Percentiles rank a stretch among this genome's conserved stretches.
Conservation (phyloP, 192 early-diverging fungal genomes). For the Globomyces pollinis-pini region DNA sequence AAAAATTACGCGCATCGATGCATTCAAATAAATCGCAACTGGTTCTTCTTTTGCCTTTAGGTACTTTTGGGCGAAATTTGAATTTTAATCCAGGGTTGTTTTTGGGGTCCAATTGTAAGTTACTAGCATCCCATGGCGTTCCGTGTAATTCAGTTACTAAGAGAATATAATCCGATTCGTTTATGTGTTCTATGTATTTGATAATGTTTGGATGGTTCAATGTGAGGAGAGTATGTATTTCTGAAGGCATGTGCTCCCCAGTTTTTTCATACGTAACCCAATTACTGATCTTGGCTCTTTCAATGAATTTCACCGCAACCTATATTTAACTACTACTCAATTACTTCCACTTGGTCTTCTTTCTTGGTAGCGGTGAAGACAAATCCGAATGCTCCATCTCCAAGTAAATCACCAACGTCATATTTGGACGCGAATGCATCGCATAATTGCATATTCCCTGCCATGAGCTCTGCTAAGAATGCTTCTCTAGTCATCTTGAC, state of each 20-base stretch:
- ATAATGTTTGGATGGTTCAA: constrained; percentile 41
- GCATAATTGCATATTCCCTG: constrained; percentile 15
- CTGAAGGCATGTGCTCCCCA: constrained; percentile 18
- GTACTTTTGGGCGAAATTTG: neutral
- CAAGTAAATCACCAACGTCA: constrained; percentile 29
- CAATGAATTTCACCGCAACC: constrained; percentile 45
- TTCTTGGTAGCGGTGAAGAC: constrained; percentile 34
- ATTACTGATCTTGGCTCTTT: constrained; percentile 29
- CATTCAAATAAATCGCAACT: constrained; percentile 48
- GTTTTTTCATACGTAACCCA: constrained; percentile 17
- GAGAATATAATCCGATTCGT: constrained; percentile 32
- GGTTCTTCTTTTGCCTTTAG: constrained; percentile 27
- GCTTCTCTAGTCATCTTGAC: neutral
- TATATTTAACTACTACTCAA: neutral
- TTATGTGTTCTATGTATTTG: constrained; percentile 34
- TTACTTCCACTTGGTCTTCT: constrained; percentile 16
- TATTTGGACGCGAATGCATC: constrained; percentile 19
- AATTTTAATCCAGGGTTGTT: constrained; percentile 28
- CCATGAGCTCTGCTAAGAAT: constrained; percentile 16
- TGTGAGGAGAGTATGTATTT: constrained; percentile 26
- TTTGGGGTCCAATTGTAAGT: constrained; percentile 24
- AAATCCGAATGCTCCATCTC: constrained; percentile 47
- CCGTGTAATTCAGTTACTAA: constrained; percentile 45
- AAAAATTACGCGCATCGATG: constrained; percentile 25
- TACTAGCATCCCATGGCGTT: constrained; percentile 28